These are phyloP conservation scores for Detonula confervacea DNA, from an alignment of 352 stramenopile species.

Conservation along the genomic window DNA sequence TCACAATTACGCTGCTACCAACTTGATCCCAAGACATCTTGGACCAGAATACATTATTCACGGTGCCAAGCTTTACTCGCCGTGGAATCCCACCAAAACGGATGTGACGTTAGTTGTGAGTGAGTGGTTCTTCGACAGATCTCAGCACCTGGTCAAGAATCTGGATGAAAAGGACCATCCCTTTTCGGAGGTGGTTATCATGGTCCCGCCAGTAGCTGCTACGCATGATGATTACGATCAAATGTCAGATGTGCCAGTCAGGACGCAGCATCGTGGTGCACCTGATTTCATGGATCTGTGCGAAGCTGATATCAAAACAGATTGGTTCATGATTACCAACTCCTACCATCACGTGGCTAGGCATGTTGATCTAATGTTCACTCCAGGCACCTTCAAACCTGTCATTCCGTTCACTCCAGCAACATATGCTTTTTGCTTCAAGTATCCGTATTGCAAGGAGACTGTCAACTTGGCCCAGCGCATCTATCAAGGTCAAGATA, in stretches of 20 bases:
- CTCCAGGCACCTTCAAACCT: constrained; percentile 53
- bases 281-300: constrained; percentile 74
- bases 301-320: constrained; percentile 61
- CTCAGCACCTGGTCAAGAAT: constrained; percentile 49
- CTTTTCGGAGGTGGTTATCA: constrained; percentile 66
- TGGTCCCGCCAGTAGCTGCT: constrained; percentile 50
- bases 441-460: constrained; percentile 66
- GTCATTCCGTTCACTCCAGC: constrained; percentile 64
- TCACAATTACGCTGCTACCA: constrained; percentile 72
- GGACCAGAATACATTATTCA: constrained; percentile 72
- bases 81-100: constrained; percentile 61
- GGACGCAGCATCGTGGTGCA: constrained; percentile 44
- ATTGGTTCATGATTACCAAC: constrained; percentile 79
- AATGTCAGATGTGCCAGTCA: constrained; percentile 56
- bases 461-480: constrained; percentile 57
- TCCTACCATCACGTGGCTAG: constrained; percentile 61
- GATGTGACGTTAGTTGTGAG: constrained; percentile 62
- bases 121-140: constrained; percentile 64
- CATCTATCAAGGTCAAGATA: constrained; percentile 52
- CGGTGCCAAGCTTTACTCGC: constrained; percentile 63
- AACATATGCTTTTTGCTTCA: constrained; percentile 69
- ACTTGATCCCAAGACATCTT: constrained; percentile 68
- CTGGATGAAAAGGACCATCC: constrained; percentile 71
- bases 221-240: constrained; percentile 49
- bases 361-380: constrained; percentile 70